phyloP scores from a whole-genome alignment of 1,284 basidiomycete genomes.

The Trametes hirsuta region DNA sequence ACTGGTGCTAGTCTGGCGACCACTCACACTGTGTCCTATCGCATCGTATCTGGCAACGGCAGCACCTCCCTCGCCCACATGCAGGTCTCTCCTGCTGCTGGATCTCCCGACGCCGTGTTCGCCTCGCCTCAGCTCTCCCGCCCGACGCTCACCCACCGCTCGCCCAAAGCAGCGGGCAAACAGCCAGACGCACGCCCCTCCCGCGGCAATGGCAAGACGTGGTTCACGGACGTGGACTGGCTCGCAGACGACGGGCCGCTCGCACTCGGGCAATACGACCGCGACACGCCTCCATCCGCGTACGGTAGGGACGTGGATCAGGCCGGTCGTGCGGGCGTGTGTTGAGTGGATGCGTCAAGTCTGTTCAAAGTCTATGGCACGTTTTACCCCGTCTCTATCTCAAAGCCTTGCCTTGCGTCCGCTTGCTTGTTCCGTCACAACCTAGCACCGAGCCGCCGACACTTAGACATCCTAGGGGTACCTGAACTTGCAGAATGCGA shows the following conservation, averaged over 20 bases:
- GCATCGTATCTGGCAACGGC: background rate
- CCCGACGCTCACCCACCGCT: too few relatives aligned
- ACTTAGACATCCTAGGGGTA: too few relatives aligned
- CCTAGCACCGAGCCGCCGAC: too few relatives aligned
- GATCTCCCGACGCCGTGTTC: background rate
- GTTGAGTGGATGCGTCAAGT: too few relatives aligned
- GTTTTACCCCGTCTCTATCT: too few relatives aligned
- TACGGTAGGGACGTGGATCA: too few relatives aligned
- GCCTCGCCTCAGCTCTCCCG: background rate
- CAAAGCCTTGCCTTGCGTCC: too few relatives aligned
- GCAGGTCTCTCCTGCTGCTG: slow-evolving; percentile 11
- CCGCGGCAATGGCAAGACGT: background rate
- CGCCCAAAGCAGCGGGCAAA: background rate
- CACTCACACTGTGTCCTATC: background rate
- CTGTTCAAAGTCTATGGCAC: too few relatives aligned
- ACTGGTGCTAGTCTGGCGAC: background rate
- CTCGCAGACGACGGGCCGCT: slow-evolving; percentile 12
- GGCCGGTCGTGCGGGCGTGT: too few relatives aligned
- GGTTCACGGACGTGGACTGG: slow-evolving; percentile 21
- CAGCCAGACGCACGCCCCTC: background rate
- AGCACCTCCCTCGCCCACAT: slow-evolving; percentile 4
- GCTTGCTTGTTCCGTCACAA: too few relatives aligned
- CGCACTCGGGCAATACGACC: background rate
- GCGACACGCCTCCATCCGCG: too few relatives aligned
- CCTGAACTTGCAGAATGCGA: too few relatives aligned